Conservation (phyloP, 306 rosid genomes). For the Begonia fuchsioides region DNA sequence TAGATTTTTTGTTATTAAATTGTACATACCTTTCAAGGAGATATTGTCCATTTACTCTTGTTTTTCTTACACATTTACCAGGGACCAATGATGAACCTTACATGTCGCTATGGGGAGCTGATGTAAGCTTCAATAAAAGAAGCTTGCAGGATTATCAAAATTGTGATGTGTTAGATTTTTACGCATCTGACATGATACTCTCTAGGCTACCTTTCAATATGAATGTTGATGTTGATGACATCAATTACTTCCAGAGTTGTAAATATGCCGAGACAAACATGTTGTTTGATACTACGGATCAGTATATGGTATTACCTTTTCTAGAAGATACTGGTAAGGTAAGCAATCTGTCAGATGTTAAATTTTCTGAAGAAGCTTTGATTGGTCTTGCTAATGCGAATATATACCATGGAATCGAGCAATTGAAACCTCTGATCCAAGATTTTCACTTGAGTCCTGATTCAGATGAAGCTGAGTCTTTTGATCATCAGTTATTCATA, state of each 20-base stretch:
- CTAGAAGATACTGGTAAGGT: slow-evolving; percentile 52
- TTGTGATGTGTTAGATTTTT: slow-evolving; percentile 81
- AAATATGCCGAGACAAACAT: slow-evolving; percentile 35
- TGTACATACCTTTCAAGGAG: not conserved
- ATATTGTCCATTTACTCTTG: slow-evolving; percentile 6
- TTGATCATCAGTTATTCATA: slow-evolving; percentile 79
- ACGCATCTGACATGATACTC: slow-evolving; percentile 88
- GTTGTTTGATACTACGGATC: slow-evolving; percentile 51
- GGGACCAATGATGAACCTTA: slow-evolving; percentile 29
- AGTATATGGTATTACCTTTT: slow-evolving; percentile 64
- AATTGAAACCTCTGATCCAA: slow-evolving; percentile 48
- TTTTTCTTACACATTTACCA: slow-evolving; percentile 5
- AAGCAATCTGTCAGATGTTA: slow-evolving; percentile 24
- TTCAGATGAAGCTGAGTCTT: slow-evolving; percentile 57
- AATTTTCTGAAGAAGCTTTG: slow-evolving; percentile 35
- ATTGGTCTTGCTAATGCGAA: slow-evolving; percentile 36
- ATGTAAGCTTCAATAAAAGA: slow-evolving; percentile 34
- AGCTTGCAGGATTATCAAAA: slow-evolving; percentile 37
- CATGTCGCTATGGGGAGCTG: slow-evolving; percentile 40
- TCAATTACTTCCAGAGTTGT: slow-evolving; percentile 39
- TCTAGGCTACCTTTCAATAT: slow-evolving; percentile 55
- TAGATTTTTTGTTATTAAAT: too few species aligned
- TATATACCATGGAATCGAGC: slow-evolving; percentile 61
- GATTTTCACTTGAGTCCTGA: slow-evolving; percentile 43
- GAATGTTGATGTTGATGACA: slow-evolving; percentile 29